Evolutionary conservation across 495 filamentous ascomycete species (phyloP), one percentile per base, ranked within the genome.

Genomic region (Choiromyces venosus): DNA sequence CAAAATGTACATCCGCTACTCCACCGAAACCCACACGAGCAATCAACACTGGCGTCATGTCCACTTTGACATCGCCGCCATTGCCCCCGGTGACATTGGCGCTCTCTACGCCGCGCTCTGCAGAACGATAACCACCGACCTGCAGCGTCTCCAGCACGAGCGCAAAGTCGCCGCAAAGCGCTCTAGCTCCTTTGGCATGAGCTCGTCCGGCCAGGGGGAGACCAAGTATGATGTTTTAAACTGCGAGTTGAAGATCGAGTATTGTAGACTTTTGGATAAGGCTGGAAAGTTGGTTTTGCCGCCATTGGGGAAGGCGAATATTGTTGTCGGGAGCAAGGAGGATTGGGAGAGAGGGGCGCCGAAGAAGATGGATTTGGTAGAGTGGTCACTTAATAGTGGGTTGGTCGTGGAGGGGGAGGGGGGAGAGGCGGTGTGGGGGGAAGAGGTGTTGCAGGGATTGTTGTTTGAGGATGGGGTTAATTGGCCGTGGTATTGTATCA

Each of bases 401-500:
- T 5, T 61, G 12, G 25, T 16, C 4, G 12, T 12, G 25, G 33
- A 25, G 52, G 25, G 33, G 52, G 52, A 61, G 52, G 39, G 4
- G 8, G 44, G 68, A n/a, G 74, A 72, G 71, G 42, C 76, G 36
- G 76, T 72, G 66, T 69, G 71, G 52, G 65, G 65, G 36, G 76
- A 74, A 69, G 75, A 77, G 25, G 73, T 76, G 61, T 33, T 77
- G 37, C 75, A 77, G 52, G 75, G 75, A 12, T 52, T 77, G 40
- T 77, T 77, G 42, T 77, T 77, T 67, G 74, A 77, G 66, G 75
- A 77, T 9, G 75, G 66, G 14, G 74, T 72, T 18, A 70, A 64
- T 33, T 77, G 75, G 75, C 75, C 75, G n/a, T 77, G 75, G 75
- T 77, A 77, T 73, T 73, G 66, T 44, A 14, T 77, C 4, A 29